Evolutionary conservation across 2,329 filamentous ascomycete genomes (phyloP), one percentile per base, ranked within the genome.

Genomic region (Aspergillus sp.): DNA sequence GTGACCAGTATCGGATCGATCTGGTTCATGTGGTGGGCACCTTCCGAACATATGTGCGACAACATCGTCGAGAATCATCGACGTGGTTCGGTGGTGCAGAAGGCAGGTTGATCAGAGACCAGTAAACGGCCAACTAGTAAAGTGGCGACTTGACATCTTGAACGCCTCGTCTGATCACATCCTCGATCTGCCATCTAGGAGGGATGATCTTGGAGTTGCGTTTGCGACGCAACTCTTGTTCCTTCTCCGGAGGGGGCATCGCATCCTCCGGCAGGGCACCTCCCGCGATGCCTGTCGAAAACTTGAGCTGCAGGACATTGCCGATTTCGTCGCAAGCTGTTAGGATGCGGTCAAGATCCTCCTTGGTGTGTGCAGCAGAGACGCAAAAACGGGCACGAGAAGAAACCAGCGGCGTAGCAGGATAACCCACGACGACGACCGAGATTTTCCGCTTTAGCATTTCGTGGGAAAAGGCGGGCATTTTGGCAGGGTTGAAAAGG

Each of bases 391-490:
- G 90, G 54, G 92, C 95, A 65, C 95, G 90, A 19, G 94, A 97
- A 63, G 91, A 96, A 69, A 98, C 96, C 49, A 99, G 85, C 1
- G 95, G 95, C 2, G 95, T 99, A 8, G 94, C 95, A 5, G 95
- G 95, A 75, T 99, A 99, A 55, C 94, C 95, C 63, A 99, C 95
- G 49, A 99, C 91, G 41, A 99, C 95, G 54, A 98, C 91, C 0
- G 94, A 95, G 69, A 99, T 98, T 78, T 97, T 98, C 73, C 95
- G 91, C 80, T 91, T 91, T 62, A 98, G 86, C 95, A 99, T 98
- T 77, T 98, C 95, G 75, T 96, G 95, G 53, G 92, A 97, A 78
- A 99, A 99, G 61, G 95, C 94, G 4, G 94, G 91, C 84, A 99
- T 97, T 81, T 99, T 99, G 70, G 91, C 95, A n/a, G 95, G 95